These are phyloP conservation scores for Lactarius hatsudake DNA, from an alignment of 768 basidiomycete genomes.

Conservation along the genomic window DNA sequence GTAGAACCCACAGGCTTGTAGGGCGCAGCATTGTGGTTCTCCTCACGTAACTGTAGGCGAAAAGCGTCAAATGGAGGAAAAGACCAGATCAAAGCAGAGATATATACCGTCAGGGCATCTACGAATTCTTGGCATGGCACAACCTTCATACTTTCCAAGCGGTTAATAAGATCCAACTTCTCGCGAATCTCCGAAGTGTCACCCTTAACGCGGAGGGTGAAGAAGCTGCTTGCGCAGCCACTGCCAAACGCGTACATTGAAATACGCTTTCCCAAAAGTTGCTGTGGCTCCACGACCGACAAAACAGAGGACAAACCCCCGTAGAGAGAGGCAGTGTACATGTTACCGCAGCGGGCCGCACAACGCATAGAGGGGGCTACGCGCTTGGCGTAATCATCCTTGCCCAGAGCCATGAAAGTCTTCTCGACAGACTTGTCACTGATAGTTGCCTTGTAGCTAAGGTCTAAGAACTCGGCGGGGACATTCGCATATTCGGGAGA, in stretches of 20 bases:
- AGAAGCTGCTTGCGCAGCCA: constrained; percentile 95
- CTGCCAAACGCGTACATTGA: constrained; percentile 96
- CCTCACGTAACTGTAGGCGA: constrained; percentile 70
- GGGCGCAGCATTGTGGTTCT: constrained; percentile 87
- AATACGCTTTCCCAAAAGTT: constrained; percentile 78
- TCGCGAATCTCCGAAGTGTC: constrained; percentile 77
- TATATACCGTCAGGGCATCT: constrained; percentile 62
- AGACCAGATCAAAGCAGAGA: not conserved
- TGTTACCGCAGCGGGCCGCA: constrained; percentile 92
- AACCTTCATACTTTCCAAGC: constrained; percentile 84
- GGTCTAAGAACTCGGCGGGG: constrained; percentile 65
- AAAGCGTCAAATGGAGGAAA: not conserved
- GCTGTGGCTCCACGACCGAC: constrained; percentile 63
- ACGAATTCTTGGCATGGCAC: constrained; percentile 92
- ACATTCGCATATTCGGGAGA: constrained; percentile 67
- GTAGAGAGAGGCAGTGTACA: constrained; percentile 97
- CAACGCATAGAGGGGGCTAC: constrained; percentile 82
- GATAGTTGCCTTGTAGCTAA: constrained; percentile 69
- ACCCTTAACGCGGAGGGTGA: constrained; percentile 81
- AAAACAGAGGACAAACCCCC: constrained; percentile 90
- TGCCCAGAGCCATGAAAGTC: constrained; percentile 80
- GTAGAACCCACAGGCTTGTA: constrained; percentile 84
- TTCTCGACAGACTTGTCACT: constrained; percentile 97
- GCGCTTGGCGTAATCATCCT: constrained; percentile 67
- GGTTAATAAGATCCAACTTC: constrained; percentile 77